These are phyloP conservation scores for Seiridium unicorne DNA, from an alignment of 2,329 filamentous ascomycete species.

Conservation along the genomic window DNA sequence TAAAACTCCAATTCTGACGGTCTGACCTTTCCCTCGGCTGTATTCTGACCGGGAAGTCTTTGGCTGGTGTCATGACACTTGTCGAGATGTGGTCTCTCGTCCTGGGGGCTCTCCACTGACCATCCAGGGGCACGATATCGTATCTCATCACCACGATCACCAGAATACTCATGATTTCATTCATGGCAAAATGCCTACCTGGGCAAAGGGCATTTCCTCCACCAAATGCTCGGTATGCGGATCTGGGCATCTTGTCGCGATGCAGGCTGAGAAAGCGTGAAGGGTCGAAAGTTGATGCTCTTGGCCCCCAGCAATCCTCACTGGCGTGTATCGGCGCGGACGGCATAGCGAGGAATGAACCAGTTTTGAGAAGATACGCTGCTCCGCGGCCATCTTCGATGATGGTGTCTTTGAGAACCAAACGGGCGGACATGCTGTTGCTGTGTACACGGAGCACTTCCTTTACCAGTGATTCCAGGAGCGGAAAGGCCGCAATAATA, in stretches of 20 bases:
- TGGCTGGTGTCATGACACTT: neutral
- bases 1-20: no score
- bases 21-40: neutral
- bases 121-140: neutral
- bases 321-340: neutral
- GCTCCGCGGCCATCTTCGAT: neutral
- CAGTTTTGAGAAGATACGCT: constrained; percentile 4
- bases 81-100: constrained; percentile 6
- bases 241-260: neutral
- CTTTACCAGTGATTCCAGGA: neutral
- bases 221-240: constrained; percentile 7
- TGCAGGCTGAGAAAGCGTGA: constrained; percentile 1
- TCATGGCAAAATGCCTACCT: constrained; percentile 4
- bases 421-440: constrained; percentile 23
- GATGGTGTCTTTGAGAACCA: constrained; percentile 8
- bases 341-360: neutral
- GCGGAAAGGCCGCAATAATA: neutral
- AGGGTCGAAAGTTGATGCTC: neutral
- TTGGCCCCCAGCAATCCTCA: neutral
- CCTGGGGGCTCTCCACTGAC: neutral
- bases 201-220: constrained; percentile 2
- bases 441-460: neutral
- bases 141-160: constrained; percentile 6
- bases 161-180: constrained; percentile 3
- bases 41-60: neutral